Evolutionary conservation across 257 asterid genomes (phyloP).

Genomic region (Solanum chmielewskii): DNA sequence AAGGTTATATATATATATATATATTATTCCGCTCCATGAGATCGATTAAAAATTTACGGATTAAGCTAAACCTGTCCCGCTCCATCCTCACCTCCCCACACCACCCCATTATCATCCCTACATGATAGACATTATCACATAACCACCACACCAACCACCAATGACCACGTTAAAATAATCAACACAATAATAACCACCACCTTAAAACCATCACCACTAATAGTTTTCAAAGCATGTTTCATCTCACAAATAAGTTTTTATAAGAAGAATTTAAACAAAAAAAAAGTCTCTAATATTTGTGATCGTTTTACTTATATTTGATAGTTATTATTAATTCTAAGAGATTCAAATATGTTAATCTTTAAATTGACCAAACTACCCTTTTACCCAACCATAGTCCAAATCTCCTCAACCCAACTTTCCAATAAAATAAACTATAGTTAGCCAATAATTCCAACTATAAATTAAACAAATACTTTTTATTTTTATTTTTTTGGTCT

Average conservation of each 20-base stretch:
- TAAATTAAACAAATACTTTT: background rate
- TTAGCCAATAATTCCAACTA: background rate
- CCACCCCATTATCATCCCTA: too few species aligned
- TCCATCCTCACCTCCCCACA: too few species aligned
- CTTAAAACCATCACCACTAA: background rate
- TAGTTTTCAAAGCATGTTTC: background rate
- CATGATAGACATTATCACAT: background rate
- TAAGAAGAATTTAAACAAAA: background rate
- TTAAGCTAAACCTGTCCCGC: too few species aligned
- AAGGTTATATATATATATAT: too few species aligned
- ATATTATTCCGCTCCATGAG: too few species aligned
- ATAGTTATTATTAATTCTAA: background rate
- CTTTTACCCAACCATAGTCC: background rate
- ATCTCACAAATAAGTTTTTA: background rate
- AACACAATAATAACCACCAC: background rate
- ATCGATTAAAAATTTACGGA: accelerated
- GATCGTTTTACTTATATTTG: background rate
- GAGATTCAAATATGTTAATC: background rate
- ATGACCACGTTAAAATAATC: background rate
- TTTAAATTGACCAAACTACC: background rate
- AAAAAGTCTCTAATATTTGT: background rate
- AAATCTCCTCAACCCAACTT: background rate
- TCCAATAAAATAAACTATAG: background rate
- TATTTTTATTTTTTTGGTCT: background rate
- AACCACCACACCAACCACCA: background rate